Percentiles rank a stretch among this genome's conserved stretches.
phyloP scores from a whole-genome alignment of 2,329 filamentous ascomycete species.

The Penicillium sp. region DNA sequence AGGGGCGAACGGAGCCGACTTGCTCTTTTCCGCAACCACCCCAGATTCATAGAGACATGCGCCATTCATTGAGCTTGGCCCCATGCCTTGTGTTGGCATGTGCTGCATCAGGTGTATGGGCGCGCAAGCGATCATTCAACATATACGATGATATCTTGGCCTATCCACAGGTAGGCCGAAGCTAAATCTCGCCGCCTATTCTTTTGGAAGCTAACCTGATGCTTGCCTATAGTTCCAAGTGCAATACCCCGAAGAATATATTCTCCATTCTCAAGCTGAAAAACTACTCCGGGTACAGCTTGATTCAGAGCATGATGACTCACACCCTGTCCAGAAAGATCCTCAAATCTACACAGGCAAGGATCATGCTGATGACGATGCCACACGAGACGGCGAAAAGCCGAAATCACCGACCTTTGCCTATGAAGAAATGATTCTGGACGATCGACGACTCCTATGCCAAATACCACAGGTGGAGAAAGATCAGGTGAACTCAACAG shows the following conservation, averaged over 20 bases:
- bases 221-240: constrained; percentile 69
- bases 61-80: constrained; percentile 20
- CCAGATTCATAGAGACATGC: constrained; percentile 22
- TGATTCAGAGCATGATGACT: constrained; percentile 13
- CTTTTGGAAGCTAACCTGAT: background rate
- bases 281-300: constrained; percentile 49
- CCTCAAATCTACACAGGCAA: constrained; percentile 28
- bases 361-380: constrained; percentile 54
- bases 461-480: constrained; percentile 71
- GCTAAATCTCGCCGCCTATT: background rate
- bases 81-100: constrained; percentile 35
- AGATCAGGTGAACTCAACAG: constrained; percentile 64
- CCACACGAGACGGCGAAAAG: constrained; percentile 50
- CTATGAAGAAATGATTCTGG: constrained; percentile 75
- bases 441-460: constrained; percentile 76
- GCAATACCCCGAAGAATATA: constrained; percentile 69
- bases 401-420: constrained; percentile 16
- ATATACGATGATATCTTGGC: constrained; percentile 86
- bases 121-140: constrained; percentile 67
- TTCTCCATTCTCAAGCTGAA: constrained; percentile 69
- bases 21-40: background rate
- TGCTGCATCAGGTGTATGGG: constrained; percentile 41
- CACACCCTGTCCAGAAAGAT: constrained; percentile 17
- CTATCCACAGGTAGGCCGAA: constrained; percentile 70
- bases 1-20: background rate